Conservation (phyloP, 108 stramenopile species). For the Aurantiochytrium sp. region DNA sequence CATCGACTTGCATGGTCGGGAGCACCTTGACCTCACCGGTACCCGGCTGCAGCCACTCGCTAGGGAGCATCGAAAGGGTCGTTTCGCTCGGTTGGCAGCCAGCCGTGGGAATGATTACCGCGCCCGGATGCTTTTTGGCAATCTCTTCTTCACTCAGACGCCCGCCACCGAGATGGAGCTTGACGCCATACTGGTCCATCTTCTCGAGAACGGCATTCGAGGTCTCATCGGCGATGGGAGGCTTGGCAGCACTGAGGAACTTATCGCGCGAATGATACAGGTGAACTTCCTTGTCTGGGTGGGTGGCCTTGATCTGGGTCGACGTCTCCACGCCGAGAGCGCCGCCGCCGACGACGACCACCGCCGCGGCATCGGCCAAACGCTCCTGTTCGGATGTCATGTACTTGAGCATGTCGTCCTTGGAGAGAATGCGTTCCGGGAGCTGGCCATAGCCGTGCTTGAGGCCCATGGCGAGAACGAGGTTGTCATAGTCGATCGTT, state of each 20-base stretch:
- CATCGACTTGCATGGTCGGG: neutral
- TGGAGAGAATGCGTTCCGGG: neutral
- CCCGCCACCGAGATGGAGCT: neutral
- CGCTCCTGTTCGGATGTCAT: neutral
- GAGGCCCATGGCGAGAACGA: neutral
- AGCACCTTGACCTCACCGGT: neutral
- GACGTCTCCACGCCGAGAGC: neutral
- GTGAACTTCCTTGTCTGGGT: neutral
- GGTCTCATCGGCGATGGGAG: neutral
- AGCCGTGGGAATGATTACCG: neutral
- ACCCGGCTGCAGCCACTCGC: neutral
- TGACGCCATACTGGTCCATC: neutral
- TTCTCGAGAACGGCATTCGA: neutral
- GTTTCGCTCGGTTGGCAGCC: neutral
- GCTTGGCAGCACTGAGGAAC: neutral
- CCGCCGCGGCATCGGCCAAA: neutral
- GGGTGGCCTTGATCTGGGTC: neutral
- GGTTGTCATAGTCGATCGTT: neutral
- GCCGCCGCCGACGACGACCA: neutral
- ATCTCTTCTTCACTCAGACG: neutral
- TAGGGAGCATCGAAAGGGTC: neutral
- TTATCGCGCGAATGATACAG: neutral
- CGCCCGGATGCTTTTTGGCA: neutral
- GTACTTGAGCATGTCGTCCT: neutral
- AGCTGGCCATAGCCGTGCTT: conserved; percentile 7